phyloP scores from a whole-genome alignment of 352 stramenopile species.

The Phytopythium oedochilum region DNA sequence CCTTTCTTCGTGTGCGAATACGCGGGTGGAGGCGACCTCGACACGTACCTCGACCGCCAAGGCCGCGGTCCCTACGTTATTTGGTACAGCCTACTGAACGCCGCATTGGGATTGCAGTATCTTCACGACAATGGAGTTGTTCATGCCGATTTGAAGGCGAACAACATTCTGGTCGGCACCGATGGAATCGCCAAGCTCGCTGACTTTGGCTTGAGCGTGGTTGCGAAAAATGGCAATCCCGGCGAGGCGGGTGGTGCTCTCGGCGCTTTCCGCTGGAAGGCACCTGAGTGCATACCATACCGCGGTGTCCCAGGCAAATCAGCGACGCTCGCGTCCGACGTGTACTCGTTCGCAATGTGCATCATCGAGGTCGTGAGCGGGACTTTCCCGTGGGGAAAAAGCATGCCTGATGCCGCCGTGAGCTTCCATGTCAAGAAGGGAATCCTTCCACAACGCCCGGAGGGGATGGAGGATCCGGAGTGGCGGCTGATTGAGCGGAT shows the following conservation, averaged over 20 bases:
- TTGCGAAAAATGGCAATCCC: background rate
- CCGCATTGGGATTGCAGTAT: conserved; percentile 19
- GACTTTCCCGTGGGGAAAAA: background rate
- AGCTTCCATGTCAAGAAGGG: conserved; percentile 2
- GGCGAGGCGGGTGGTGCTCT: conserved; percentile 2
- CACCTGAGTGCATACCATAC: conserved; percentile 17
- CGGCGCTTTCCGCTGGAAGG: conserved; percentile 25
- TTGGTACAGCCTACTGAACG: conserved; percentile 22
- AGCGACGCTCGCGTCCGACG: conserved; percentile 1
- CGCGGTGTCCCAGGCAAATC: background rate
- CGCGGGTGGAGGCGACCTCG: conserved; percentile 15
- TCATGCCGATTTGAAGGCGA: conserved; percentile 30
- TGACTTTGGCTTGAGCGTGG: conserved; percentile 23
- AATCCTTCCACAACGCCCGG: background rate
- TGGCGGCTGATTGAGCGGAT: conserved; percentile 1
- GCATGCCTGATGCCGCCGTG: background rate
- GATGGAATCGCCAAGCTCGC: conserved; percentile 24
- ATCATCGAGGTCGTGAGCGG: conserved; percentile 6
- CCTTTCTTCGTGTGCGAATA: conserved; percentile 32
- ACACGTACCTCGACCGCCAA: conserved; percentile 15
- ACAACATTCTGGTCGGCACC: conserved; percentile 30
- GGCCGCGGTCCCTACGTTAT: conserved; percentile 1
- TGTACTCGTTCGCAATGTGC: conserved; percentile 4
- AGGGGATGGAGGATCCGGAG: background rate
- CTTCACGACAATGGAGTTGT: conserved; percentile 27